These are phyloP conservation scores for Aspergillus eucalypticola DNA, from an alignment of 2,329 filamentous ascomycete genomes.

Conservation along the genomic window DNA sequence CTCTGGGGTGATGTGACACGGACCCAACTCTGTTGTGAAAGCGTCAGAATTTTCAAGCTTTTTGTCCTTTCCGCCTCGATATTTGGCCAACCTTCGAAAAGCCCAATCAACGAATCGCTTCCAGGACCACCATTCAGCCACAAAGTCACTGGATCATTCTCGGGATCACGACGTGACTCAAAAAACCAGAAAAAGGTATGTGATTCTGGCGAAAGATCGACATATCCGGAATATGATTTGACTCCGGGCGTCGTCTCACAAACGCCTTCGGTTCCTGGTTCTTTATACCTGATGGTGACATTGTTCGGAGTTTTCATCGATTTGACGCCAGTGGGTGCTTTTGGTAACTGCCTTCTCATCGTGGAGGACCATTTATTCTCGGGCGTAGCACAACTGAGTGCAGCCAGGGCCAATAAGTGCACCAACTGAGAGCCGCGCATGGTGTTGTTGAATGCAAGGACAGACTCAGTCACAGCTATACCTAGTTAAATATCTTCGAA, in stretches of 20 bases:
- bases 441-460: background rate
- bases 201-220: conserved; percentile 53
- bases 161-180: conserved; percentile 54
- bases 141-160: conserved; percentile 44
- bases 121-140: conserved; percentile 48
- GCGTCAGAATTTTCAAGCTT: conserved; percentile 17
- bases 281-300: conserved; percentile 59
- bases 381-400: conserved; percentile 14
- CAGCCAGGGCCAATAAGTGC: conserved; percentile 24
- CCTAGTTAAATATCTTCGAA: background rate
- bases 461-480: background rate
- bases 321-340: conserved; percentile 40
- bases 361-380: conserved; percentile 13
- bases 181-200: conserved; percentile 61
- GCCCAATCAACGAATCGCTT: conserved; percentile 44
- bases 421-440: conserved; percentile 28
- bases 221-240: conserved; percentile 59
- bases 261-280: conserved; percentile 52
- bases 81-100: conserved; percentile 39
- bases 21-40: conserved; percentile 38
- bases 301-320: conserved; percentile 44
- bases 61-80: background rate
- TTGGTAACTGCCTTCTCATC: conserved; percentile 36
- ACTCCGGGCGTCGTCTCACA: conserved; percentile 59
- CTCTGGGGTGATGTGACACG: conserved; percentile 48